Conservation (phyloP, 1,284 basidiomycete species). For the Cutaneotrichosporon mucoides region DNA sequence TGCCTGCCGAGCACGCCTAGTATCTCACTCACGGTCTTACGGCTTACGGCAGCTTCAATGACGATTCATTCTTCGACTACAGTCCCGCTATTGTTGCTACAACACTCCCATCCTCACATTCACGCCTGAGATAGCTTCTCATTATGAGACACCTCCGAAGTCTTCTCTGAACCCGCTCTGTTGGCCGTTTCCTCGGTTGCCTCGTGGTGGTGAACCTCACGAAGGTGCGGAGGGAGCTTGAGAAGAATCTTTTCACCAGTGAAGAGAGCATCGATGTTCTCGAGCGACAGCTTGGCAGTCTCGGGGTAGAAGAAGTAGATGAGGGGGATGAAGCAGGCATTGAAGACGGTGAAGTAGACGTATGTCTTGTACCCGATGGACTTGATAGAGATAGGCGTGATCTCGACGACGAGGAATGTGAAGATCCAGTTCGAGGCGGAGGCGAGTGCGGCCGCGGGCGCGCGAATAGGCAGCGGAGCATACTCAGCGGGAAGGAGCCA, state of each 20-base stretch:
- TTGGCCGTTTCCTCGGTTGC: too few relatives aligned
- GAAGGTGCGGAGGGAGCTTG: neutral
- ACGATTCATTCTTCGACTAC: too few relatives aligned
- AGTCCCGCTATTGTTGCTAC: too few relatives aligned
- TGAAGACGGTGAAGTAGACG: constrained; percentile 31
- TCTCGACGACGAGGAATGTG: constrained; percentile 31
- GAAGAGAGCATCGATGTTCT: constrained; percentile 26
- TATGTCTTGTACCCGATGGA: constrained; percentile 30
- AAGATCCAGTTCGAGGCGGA: constrained; percentile 37
- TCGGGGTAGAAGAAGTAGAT: constrained; percentile 38
- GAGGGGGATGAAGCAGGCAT: constrained; percentile 26
- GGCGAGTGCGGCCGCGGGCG: constrained; percentile 20
- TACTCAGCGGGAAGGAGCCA: constrained; percentile 27
- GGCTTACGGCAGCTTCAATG: too few relatives aligned
- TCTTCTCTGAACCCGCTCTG: too few relatives aligned
- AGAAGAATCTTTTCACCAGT: constrained; percentile 14
- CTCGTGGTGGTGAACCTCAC: neutral
- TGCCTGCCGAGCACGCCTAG: too few relatives aligned
- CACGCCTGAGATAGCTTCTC: too few relatives aligned
- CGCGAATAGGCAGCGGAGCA: constrained; percentile 25
- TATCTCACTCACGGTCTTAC: too few relatives aligned
- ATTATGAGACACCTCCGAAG: too few relatives aligned
- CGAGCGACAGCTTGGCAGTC: constrained; percentile 21
- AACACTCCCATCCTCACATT: too few relatives aligned
- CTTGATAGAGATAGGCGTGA: constrained; percentile 28